Evolutionary conservation across 169 alveolate species (phyloP), one percentile per base, ranked within the genome.

Genomic region (Ichthyophthirius multifiliis): DNA sequence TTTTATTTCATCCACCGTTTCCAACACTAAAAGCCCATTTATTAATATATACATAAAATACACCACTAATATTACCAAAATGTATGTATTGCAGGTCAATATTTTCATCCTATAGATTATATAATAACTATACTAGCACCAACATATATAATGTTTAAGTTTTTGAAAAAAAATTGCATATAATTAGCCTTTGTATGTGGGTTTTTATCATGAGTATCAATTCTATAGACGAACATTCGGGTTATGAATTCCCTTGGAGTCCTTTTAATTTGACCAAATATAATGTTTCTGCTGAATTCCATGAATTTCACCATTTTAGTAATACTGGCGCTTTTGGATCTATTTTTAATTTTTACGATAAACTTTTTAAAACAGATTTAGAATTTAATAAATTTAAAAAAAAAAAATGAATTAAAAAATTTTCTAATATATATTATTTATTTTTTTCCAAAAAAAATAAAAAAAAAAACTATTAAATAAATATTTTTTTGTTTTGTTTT

Each of bases 221-320:
- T 55, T 34, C 71, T 18, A 39, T 55, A 4, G 71, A 55, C 23
- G 71, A 55, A 39, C 71, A 55, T 27, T 27, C 43, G 23, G 71
- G 71, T 10, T 55, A 55, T 55, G 71, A 55, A 13, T 55, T 55
- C 15, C 71, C 71, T 10, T 55, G 71, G 71, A 55, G 71, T 6
- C 71, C 71, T 15, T 55, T 55, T 23, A 55, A 55, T 27, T 12
- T 55, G 4, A 27, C 71, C 13, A 39, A 55, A 12, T 55, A 27
- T 55, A 55, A 55, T 9, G 71, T 55, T 0, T 55, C 71, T 10
- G 71, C 71, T 55, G 23, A 55, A 55, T 55, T 55, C 71, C 71
- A 55, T 9, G 71, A 55, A 6, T 55, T 55, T n/a, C 71, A 55
- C 13, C 71, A 55, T 7, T 55, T 39, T 10, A 34, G 31, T 55